Evolutionary conservation across 106 monocot genomes (phyloP), one percentile per base, ranked within the genome.

Genomic region (Gastrodia elata): DNA sequence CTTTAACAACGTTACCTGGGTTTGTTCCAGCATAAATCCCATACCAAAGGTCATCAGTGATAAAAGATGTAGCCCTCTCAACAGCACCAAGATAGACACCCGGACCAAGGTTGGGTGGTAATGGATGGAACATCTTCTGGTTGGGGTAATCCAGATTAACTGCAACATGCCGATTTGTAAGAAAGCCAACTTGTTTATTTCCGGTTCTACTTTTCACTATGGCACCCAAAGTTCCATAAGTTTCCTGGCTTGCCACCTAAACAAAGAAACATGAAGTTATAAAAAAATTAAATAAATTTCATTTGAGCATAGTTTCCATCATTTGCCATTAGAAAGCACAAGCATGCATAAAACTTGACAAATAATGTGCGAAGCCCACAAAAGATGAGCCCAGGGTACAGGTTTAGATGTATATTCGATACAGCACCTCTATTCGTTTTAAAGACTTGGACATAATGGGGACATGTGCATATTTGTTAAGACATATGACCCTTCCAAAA

Each of bases 121-220:
- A 84, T 5, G 97, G 97, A 83, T 97, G 92, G 86, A 88, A 97
- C 97, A 97, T 97, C 72, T 97, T 97, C 79, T 93, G 97, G 64
- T 88, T 97, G 39, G 97, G 97, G 61, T 97, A 97, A 43, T 97
- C 97, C 55, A 97, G 74, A 82, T 97, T 93, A 41, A 97, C 92
- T 32, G 97, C 97, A 20, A 93, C 93, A 79, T 97, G 97, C n/a
- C 90, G 78, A 35, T 97, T 97, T 58, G 97, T 97, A 28, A 97
- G 85, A 71, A 97, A 97, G 61, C 97, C 97, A 61, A 97, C 90
- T 86, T 97, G 97, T 33, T 84, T 82, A 56, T 73, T 88, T 55
- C 93, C 97, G 15, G 97, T 90, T 42, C 97, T 77, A 65, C 97
- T 86, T 74, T 88, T 93, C 78, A 97, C 97, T 48, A 97, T 86